Conservation (phyloP, 2,329 filamentous ascomycete genomes). For the Arachnomyces sp. region DNA sequence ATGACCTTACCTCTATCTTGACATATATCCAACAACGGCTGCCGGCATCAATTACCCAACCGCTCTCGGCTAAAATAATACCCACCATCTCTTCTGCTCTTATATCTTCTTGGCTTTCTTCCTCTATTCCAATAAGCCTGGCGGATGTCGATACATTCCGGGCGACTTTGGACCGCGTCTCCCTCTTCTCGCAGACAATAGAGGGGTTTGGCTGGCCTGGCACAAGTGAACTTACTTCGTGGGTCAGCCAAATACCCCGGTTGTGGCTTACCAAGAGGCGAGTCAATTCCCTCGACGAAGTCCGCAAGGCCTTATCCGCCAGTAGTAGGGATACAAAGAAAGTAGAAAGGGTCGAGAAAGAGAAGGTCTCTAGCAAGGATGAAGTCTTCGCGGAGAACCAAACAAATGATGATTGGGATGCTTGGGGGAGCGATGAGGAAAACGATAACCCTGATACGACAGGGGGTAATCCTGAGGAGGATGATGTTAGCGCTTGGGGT, state of each 20-base stretch:
- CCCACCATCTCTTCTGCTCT: constrained; percentile 60
- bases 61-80: constrained; percentile 64
- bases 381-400: constrained; percentile 55
- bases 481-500: constrained; percentile 45
- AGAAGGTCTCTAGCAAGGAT: constrained; percentile 65
- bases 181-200: constrained; percentile 57
- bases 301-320: constrained; percentile 60
- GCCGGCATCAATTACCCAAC: constrained; percentile 40
- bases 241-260: constrained; percentile 71
- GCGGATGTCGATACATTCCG: constrained; percentile 66
- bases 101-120: constrained; percentile 66
- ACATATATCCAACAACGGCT: constrained; percentile 46
- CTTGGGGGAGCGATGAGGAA: constrained; percentile 61
- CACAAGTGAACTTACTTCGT: constrained; percentile 59
- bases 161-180: constrained; percentile 56
- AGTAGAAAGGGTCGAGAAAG: constrained; percentile 79
- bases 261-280: constrained; percentile 82
- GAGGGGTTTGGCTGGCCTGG: constrained; percentile 56
- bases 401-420: constrained; percentile 60
- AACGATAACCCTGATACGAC: constrained; percentile 34
- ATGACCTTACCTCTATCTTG: constrained; percentile 38
- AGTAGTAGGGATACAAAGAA: constrained; percentile 60
- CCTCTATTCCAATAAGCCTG: constrained; percentile 67
- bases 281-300: constrained; percentile 67
- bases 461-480: constrained; percentile 27